Percentiles rank a stretch among this genome's conserved stretches.
Conservation (phyloP, 78 protist species). For the Dictyostelium purpureum region DNA sequence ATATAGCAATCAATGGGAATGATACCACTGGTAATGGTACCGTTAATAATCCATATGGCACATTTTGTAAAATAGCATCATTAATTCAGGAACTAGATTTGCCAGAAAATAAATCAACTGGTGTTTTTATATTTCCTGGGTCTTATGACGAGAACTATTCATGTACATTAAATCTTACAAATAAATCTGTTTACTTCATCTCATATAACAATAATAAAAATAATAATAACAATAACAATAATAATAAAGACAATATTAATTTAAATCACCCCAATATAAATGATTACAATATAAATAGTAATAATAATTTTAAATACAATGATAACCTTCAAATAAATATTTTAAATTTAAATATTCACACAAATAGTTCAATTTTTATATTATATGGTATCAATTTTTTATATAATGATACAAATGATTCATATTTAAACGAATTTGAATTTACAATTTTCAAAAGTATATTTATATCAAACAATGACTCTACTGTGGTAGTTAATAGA, state of each 20-base stretch:
- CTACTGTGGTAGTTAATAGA: too few relatives aligned
- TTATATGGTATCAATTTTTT: too few relatives aligned
- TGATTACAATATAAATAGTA: too few relatives aligned
- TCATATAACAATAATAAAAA: not conserved
- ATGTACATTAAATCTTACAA: not conserved
- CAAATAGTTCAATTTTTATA: not conserved
- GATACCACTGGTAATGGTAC: constrained; percentile 1
- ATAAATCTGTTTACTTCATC: not conserved
- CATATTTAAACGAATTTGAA: too few relatives aligned
- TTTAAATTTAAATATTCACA: not conserved
- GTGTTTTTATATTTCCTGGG: not conserved
- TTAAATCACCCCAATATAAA: not conserved
- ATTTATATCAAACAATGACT: too few relatives aligned
- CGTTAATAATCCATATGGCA: not conserved
- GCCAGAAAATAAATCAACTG: not conserved
- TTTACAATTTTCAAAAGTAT: too few relatives aligned
- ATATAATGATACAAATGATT: too few relatives aligned
- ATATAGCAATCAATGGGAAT: not conserved
- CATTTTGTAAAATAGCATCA: not conserved
- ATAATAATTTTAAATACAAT: too few relatives aligned
- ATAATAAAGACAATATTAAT: not conserved
- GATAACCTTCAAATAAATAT: too few relatives aligned
- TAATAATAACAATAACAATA: not conserved
- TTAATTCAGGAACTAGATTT: too few relatives aligned
- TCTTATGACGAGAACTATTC: not conserved